Percentiles rank a stretch among this genome's conserved stretches.
These are phyloP conservation scores for Osmanthus fragrans DNA, from an alignment of 257 asterid genomes.

Conservation along the genomic window DNA sequence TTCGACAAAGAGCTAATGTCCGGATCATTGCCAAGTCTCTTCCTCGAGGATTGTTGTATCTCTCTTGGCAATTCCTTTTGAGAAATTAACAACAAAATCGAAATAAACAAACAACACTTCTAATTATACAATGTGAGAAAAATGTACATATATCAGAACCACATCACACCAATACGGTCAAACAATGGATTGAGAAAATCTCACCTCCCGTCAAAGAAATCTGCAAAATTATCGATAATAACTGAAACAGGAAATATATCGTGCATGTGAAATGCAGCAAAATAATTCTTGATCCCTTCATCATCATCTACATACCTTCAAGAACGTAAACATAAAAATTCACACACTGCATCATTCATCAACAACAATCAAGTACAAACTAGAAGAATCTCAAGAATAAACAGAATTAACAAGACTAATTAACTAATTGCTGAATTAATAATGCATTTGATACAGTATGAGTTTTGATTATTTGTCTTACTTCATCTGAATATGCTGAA, in stretches of 20 bases:
- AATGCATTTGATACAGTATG: neutral
- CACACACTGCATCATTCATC: neutral
- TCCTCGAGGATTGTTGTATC: slow-evolving; percentile 70
- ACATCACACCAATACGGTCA: neutral
- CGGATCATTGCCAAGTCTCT: slow-evolving; percentile 89
- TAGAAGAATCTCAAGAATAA: neutral
- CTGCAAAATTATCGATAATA: slow-evolving; percentile 76
- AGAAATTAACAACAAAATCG: slow-evolving; percentile 19
- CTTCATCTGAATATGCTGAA: slow-evolving; percentile 70
- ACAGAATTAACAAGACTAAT: neutral
- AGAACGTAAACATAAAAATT: slow-evolving; percentile 1
- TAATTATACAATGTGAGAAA: neutral
- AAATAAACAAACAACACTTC: neutral
- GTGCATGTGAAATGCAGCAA: slow-evolving; percentile 89
- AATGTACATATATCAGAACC: neutral
- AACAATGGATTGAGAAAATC: neutral
- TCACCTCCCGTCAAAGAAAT: slow-evolving; percentile 74
- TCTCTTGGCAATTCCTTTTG: slow-evolving; percentile 67
- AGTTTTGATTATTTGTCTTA: slow-evolving; percentile 21
- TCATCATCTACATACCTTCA: slow-evolving; percentile 79
- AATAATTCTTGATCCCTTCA: slow-evolving; percentile 75
- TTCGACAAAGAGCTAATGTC: slow-evolving; percentile 63
- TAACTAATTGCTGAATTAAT: neutral
- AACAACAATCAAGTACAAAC: slow-evolving; percentile 6
- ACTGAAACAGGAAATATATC: slow-evolving; percentile 55